Conservation (phyloP, 805 yeast species). For the Pichia sporocuriosa region DNA sequence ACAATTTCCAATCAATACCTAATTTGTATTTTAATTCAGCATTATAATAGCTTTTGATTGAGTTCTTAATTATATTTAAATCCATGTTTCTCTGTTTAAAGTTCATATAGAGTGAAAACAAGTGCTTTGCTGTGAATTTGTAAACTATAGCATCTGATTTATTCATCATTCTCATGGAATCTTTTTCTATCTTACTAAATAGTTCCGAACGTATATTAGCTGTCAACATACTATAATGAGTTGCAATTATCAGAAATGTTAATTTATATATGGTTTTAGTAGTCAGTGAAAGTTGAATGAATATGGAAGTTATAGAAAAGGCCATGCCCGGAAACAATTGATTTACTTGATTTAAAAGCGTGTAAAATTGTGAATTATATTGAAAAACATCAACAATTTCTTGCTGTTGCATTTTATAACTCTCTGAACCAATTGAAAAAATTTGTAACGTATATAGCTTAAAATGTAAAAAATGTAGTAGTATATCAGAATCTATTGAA, state of each 20-base stretch:
- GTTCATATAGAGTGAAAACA: not conserved
- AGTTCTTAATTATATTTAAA: not conserved
- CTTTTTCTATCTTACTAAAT: conserved; percentile 4
- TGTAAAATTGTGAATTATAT: not conserved
- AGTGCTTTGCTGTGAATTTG: conserved; percentile 6
- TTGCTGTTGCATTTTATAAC: not conserved
- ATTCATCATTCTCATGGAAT: conserved; percentile 13
- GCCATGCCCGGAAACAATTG: not conserved
- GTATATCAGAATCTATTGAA: not conserved
- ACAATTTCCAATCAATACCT: conserved; percentile 1
- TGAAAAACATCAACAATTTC: not conserved
- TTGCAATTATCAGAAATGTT: conserved; percentile 11
- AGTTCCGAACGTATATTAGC: conserved; percentile 4
- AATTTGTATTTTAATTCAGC: not conserved
- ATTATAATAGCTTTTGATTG: not conserved
- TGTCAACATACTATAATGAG: conserved; percentile 10
- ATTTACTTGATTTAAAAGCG: not conserved
- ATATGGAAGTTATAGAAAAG: not conserved
- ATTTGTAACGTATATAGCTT: not conserved
- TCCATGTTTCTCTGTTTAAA: not conserved
- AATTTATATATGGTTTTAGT: conserved; percentile 16
- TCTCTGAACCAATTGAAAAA: not conserved
- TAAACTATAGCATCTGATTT: conserved; percentile 11
- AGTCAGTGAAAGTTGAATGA: conserved; percentile 11
- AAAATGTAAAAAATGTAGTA: not conserved